Base-by-base conservation (phyloP, 805 yeast genomes). In the Hanseniaspora hatyaiensis region DNA sequence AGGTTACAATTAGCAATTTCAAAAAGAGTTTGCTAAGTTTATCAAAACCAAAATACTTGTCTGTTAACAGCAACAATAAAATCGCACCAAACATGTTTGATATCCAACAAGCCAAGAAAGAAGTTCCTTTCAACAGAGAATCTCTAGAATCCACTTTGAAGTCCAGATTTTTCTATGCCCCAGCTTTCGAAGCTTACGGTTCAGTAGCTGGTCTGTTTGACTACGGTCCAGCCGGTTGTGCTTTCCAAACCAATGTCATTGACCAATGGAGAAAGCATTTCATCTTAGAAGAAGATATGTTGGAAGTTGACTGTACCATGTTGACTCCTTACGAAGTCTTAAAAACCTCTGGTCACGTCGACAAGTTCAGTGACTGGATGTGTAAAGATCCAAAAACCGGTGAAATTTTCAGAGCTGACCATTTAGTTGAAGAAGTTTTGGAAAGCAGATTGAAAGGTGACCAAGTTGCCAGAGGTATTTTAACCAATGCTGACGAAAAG, bases 151-250 rank as follows among this genome's bases (percentile, higher is more conserved):
- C 82, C 64, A 85, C 88, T 50, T 71, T 92, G 59, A 92, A 89
- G 67, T 81, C 96, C 66, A 78, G 99, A 64, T 92, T 92, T 72
- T 92, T 92, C 69, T 94, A 77, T 64, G 96, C 97, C 15, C 99
- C 99, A 54, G 80, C 97, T 30, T 92, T 92, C 60, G 98, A 92
- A 64, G 77, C 89, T 54, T 92, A 92, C 65, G 98, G 98, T 57
- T 98, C 98, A 65, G 97, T 92, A 39, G 84, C 96, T 41, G 99
- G 99, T 55, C 73, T 92, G 51, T 92, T 85, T 65, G 99, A 92
- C 65, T 92, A 88, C 63, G 99, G 99, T 70, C 99, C 99, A 53
- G 96, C 98, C 64, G 98, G 98, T 53, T 89, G 97, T 71, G 94
- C 97, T 11, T 77, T 92, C 68, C 97, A 89, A 72, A 95, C 96